Evolutionary conservation across 1,139 yeast genomes (phyloP).

Genomic region (Debaryomyces nepalensis): DNA sequence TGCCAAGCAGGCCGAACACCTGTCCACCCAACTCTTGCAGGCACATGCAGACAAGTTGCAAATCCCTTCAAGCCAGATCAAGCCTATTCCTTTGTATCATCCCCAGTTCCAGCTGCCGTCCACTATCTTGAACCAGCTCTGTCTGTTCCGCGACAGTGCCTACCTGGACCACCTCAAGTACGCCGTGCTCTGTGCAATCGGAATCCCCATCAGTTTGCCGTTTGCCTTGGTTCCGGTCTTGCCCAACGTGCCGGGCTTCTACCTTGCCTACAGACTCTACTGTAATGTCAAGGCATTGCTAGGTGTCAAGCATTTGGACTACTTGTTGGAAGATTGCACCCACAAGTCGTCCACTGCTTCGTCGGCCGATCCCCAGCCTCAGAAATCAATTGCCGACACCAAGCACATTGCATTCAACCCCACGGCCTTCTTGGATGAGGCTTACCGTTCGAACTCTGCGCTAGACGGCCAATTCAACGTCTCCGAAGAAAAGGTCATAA

Average conservation of each 20-base stretch:
- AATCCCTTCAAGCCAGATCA: slow-evolving; percentile 38
- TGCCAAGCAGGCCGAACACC: slow-evolving; percentile 25
- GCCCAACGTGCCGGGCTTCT: slow-evolving; percentile 96
- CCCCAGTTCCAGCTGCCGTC: slow-evolving; percentile 41
- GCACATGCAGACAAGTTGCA: slow-evolving; percentile 35
- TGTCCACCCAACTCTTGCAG: slow-evolving; percentile 30
- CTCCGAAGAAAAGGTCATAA: slow-evolving; percentile 34
- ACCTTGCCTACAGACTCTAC: slow-evolving; percentile 78
- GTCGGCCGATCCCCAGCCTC: slow-evolving; percentile 17
- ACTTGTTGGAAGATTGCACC: slow-evolving; percentile 39
- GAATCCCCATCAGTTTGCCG: slow-evolving; percentile 81
- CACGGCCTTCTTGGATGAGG: slow-evolving; percentile 24
- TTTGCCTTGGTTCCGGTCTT: slow-evolving; percentile 80
- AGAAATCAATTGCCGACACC: slow-evolving; percentile 22
- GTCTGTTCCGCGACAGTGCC: slow-evolving; percentile 31
- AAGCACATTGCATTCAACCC: slow-evolving; percentile 31
- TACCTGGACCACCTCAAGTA: slow-evolving; percentile 37
- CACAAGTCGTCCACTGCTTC: slow-evolving; percentile 7
- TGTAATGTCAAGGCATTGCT: slow-evolving; percentile 80
- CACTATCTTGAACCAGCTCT: slow-evolving; percentile 39
- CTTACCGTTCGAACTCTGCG: slow-evolving; percentile 18
- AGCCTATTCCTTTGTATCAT: slow-evolving; percentile 49
- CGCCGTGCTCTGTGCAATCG: slow-evolving; percentile 54
- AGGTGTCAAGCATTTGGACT: slow-evolving; percentile 73
- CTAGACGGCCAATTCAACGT: slow-evolving; percentile 14